Conservation (phyloP, 495 filamentous ascomycete species). For the Cercophora newfieldiana region DNA sequence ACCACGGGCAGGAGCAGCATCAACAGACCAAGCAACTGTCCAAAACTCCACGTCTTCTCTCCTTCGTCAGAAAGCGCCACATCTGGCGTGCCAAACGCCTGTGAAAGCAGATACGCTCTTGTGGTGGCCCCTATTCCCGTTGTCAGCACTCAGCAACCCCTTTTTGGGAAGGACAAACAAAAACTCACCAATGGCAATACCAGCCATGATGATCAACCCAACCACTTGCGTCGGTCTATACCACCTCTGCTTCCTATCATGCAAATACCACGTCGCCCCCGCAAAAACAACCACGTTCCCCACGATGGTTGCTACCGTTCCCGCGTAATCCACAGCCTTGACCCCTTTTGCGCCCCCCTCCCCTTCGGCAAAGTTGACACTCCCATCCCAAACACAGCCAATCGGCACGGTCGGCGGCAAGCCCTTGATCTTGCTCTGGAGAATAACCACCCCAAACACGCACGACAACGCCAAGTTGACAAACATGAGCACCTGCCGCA, state of each 20-base stretch:
- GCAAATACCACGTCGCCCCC: constrained; percentile 57
- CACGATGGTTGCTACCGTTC: constrained; percentile 54
- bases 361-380: constrained; percentile 32
- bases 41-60: constrained; percentile 60
- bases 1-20: constrained; percentile 56
- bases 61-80: constrained; percentile 45
- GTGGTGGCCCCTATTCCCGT: constrained; percentile 54
- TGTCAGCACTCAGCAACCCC: too few relatives aligned
- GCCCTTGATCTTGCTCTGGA: constrained; percentile 47
- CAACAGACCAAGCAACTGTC: constrained; percentile 54
- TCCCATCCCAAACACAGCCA: constrained; percentile 46
- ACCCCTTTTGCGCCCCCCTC: constrained; percentile 25
- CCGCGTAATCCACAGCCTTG: constrained; percentile 44
- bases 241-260: constrained; percentile 46
- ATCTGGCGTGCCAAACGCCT: constrained; percentile 51
- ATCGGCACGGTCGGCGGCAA: constrained; percentile 53
- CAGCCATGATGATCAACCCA: constrained; percentile 50
- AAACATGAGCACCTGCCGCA: constrained; percentile 60
- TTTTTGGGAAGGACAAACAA: too few relatives aligned
- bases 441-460: constrained; percentile 51
- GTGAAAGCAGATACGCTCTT: constrained; percentile 49
- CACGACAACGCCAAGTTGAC: constrained; percentile 53
- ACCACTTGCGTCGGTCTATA: constrained; percentile 48
- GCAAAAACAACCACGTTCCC: constrained; percentile 52
- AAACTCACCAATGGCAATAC: constrained; percentile 48